Evolutionary conservation across 2,329 filamentous ascomycete species (phyloP).

Genomic region (Diaporthe aspalathi): DNA sequence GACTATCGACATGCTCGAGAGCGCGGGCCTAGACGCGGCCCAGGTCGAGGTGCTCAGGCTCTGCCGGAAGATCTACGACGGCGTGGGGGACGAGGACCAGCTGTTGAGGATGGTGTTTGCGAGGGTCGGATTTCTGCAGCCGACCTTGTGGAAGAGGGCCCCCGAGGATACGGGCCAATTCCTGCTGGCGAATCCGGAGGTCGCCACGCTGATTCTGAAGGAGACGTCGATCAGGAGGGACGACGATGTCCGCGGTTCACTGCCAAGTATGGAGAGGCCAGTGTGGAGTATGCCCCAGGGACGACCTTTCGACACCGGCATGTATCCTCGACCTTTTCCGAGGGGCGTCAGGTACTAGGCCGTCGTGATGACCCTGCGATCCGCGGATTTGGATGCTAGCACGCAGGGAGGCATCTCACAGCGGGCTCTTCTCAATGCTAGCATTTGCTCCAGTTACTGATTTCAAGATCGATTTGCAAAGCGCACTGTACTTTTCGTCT

Average conservation of each 20-base stretch:
- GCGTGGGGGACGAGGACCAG: constrained; percentile 55
- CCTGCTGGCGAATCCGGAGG: constrained; percentile 57
- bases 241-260: constrained; percentile 49
- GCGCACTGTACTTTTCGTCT: background rate
- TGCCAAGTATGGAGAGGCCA: constrained; percentile 58
- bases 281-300: constrained; percentile 14
- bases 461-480: background rate
- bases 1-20: constrained; percentile 60
- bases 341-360: constrained; percentile 12
- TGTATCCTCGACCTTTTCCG: constrained; percentile 8
- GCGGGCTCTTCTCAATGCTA: background rate
- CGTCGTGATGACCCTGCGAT: too few relatives aligned
- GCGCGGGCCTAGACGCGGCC: constrained; percentile 55
- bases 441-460: background rate
- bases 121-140: constrained; percentile 60
- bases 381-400: background rate
- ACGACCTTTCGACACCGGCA: background rate
- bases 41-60: constrained; percentile 56
- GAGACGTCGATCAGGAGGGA: constrained; percentile 59
- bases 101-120: constrained; percentile 62
- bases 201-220: constrained; percentile 58
- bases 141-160: constrained; percentile 55
- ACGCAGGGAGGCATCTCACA: background rate
- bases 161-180: constrained; percentile 56
- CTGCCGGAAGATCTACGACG: constrained; percentile 56